Evolutionary conservation across 441 rosid genomes (phyloP).

Genomic region (Lepidium campestre): DNA sequence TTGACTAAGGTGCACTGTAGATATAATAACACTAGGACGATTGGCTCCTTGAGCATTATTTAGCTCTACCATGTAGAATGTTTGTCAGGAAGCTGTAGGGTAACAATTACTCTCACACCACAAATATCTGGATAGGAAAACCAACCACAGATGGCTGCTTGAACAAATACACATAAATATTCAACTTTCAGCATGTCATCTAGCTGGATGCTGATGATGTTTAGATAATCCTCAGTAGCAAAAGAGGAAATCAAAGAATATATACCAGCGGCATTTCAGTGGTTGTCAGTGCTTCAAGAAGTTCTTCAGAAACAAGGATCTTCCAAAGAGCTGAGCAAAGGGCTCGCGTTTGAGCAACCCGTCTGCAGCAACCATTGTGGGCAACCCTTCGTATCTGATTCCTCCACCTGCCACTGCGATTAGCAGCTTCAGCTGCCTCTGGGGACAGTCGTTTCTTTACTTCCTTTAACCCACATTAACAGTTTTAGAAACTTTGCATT

Average conservation of each 20-base stretch:
- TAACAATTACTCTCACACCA: background rate
- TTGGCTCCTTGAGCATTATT: background rate
- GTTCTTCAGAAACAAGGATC: constrained; percentile 76
- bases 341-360: constrained; percentile 86
- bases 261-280: constrained; percentile 92
- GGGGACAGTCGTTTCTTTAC: constrained; percentile 80
- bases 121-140: background rate
- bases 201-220: constrained; percentile 1
- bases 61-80: background rate
- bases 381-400: constrained; percentile 95
- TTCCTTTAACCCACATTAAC: constrained; percentile 49
- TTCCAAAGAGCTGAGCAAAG: constrained; percentile 83
- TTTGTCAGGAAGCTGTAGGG: background rate
- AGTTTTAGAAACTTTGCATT: constrained; percentile 23
- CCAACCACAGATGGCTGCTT: background rate
- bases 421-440: constrained; percentile 89
- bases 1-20: background rate
- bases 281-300: constrained; percentile 51
- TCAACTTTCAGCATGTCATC: background rate
- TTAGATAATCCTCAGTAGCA: background rate
- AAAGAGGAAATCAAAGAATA: constrained; percentile 13
- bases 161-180: background rate
- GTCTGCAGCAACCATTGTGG: constrained; percentile 94
- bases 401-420: constrained; percentile 86
- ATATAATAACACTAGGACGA: background rate